Base-by-base conservation (phyloP, 2,329 filamentous ascomycete species). In the Blastomyces emzantsi region DNA sequence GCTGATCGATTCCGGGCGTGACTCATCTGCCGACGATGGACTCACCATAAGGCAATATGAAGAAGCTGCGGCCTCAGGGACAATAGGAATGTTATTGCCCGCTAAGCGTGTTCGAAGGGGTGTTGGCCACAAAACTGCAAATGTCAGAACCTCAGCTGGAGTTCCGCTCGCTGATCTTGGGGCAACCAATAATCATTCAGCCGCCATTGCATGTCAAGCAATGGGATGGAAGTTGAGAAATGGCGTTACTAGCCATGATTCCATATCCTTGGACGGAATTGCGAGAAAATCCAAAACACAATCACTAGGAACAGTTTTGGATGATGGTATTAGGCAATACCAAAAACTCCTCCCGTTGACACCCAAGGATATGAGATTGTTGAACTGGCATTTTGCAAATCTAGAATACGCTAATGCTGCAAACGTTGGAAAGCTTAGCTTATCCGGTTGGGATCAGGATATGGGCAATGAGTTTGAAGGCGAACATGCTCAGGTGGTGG, bases 371-470 rank as follows among this genome's bases (percentile, higher is more conserved):
- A 87, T 96, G 75, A 86, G 94, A 56, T 81, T 99, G 19, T 83
- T 97, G 71, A 99, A 97, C 72, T 99, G 94, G 94, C 95, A 99
- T 75, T 89, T 97, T 74, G 95, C 95, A 67, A 99, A 99, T 72
- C 82, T 99, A 17, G 94, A 99, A 75, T 99, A 99, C 73, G 95
- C 93, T 66, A 99, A 97, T 74, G 94, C 94, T 1, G 90, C 87
- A 1, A 95, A 92, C 68, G 86, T 96, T 62, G 87, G 89, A 67
- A 88, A 89, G 66, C 83, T 99, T 22, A 97, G 93, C 74, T 84
- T 99, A 17, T 86, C 88, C 8, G 88, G 92, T 0, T 97, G 95
- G 90, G 95, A 99, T 75, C 92, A 99, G 70, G 95, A 99, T 72
- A 92, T 92, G 60, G 94, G 94, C 0, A 97, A 99, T 70, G 94